Conservation (phyloP, 2,329 filamentous ascomycete species). For the Colletotrichum cordylinicola region DNA sequence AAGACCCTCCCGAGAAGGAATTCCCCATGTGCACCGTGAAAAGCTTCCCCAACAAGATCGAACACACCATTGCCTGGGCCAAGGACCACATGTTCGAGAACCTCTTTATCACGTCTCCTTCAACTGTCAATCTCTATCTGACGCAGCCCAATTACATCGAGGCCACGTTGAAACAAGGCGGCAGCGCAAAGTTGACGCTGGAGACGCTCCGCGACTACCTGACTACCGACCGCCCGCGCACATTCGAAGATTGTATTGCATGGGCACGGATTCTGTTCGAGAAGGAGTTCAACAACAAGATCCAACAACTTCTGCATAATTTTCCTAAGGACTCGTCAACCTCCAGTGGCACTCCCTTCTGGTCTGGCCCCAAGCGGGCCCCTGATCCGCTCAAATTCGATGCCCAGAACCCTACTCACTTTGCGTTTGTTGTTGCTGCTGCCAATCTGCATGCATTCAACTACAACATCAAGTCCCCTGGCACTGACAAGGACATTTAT, state of each 20-base stretch:
- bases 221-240: constrained; percentile 88
- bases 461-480: constrained; percentile 92
- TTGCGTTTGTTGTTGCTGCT: constrained; percentile 84
- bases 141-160: constrained; percentile 91
- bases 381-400: constrained; percentile 93
- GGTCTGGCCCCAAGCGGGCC: constrained; percentile 97
- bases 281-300: constrained; percentile 95
- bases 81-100: constrained; percentile 91
- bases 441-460: constrained; percentile 97
- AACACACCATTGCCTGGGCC: constrained; percentile 98
- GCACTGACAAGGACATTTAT: constrained; percentile 74
- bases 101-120: constrained; percentile 90
- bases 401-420: constrained; percentile 81
- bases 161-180: constrained; percentile 86
- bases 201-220: constrained; percentile 91
- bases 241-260: constrained; percentile 94
- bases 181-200: constrained; percentile 92
- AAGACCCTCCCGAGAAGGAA: constrained; percentile 96
- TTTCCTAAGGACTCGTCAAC: constrained; percentile 95
- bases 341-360: constrained; percentile 89
- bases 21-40: constrained; percentile 98
- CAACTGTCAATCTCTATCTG: constrained; percentile 93
- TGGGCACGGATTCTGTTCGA: constrained; percentile 96
- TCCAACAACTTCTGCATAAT: constrained; percentile 93
- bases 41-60: constrained; percentile 97